Conservation (phyloP, 805 yeast genomes). For the Metschnikowia gruessii region DNA sequence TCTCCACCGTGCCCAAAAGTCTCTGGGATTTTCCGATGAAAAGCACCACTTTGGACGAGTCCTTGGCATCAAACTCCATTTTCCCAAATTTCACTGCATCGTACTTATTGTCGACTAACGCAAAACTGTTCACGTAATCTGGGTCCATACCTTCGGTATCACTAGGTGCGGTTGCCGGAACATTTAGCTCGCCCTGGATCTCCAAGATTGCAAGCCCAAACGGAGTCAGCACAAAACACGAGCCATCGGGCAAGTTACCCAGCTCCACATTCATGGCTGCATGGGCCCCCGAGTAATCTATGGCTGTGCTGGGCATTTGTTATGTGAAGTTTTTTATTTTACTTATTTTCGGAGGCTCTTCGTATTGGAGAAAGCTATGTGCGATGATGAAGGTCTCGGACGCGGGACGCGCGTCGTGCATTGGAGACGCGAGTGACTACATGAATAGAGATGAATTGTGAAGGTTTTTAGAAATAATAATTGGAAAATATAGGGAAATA, state of each 20-base stretch:
- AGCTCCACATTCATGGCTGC: slow-evolving; percentile 9
- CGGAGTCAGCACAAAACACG: slow-evolving; percentile 43
- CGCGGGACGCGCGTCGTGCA: not conserved
- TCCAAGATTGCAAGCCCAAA: slow-evolving; percentile 61
- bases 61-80: slow-evolving; percentile 43
- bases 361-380: not conserved
- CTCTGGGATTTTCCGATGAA: slow-evolving; percentile 70
- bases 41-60: slow-evolving; percentile 47
- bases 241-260: slow-evolving; percentile 5
- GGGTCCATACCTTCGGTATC: slow-evolving; percentile 29
- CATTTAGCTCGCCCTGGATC: slow-evolving; percentile 68
- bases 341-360: too few species aligned
- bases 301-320: slow-evolving; percentile 15
- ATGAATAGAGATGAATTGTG: not conserved
- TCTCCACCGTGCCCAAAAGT: slow-evolving; percentile 57
- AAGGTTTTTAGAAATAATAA: too few species aligned
- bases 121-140: slow-evolving; percentile 34
- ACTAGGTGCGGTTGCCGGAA: slow-evolving; percentile 39
- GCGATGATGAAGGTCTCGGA: not conserved
- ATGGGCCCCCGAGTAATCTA: slow-evolving; percentile 16
- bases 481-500: too few species aligned
- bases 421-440: not conserved
- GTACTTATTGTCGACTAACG: slow-evolving; percentile 30
- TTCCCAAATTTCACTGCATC: slow-evolving; percentile 53
- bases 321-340: too few species aligned